phyloP scores from a whole-genome alignment of 2,329 filamentous ascomycete genomes.

The Penicillium sp. region DNA sequence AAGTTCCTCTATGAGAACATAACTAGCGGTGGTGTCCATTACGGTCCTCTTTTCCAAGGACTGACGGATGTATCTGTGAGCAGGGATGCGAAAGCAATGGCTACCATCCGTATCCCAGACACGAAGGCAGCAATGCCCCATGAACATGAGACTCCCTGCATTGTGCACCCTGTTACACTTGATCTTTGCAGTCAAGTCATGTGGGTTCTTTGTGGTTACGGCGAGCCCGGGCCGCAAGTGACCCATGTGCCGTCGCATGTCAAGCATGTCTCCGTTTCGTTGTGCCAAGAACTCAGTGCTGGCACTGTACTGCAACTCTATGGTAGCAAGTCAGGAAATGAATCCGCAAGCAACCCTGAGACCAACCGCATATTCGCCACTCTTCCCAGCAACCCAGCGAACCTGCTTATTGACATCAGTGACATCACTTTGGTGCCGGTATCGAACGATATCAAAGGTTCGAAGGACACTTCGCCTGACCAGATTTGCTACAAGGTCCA shows the following conservation, averaged over 20 bases:
- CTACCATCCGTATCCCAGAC: slow-evolving; percentile 16
- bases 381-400: slow-evolving; percentile 6
- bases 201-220: slow-evolving; percentile 21
- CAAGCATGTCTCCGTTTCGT: slow-evolving; percentile 14
- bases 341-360: slow-evolving; percentile 12
- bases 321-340: slow-evolving; percentile 6
- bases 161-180: slow-evolving; percentile 21
- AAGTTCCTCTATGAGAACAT: slow-evolving; percentile 18
- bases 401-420: slow-evolving; percentile 16
- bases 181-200: slow-evolving; percentile 20
- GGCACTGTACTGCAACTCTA: slow-evolving; percentile 17
- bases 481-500: slow-evolving; percentile 23
- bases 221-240: slow-evolving; percentile 11
- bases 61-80: slow-evolving; percentile 13
- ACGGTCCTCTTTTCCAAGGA: slow-evolving; percentile 19
- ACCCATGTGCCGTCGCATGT: slow-evolving; percentile 22
- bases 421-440: slow-evolving; percentile 19
- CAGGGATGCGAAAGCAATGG: slow-evolving; percentile 8
- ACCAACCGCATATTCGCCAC: slow-evolving; percentile 20
- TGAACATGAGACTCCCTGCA: slow-evolving; percentile 12
- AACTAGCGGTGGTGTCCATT: slow-evolving; percentile 15
- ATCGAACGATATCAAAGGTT: slow-evolving; percentile 18
- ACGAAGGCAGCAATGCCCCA: slow-evolving; percentile 20
- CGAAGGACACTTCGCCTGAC: slow-evolving; percentile 12
- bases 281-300: slow-evolving; percentile 7